Evolutionary conservation across 805 yeast genomes (phyloP), one percentile per base, ranked within the genome.

Genomic region (Lipomyces yamadae): DNA sequence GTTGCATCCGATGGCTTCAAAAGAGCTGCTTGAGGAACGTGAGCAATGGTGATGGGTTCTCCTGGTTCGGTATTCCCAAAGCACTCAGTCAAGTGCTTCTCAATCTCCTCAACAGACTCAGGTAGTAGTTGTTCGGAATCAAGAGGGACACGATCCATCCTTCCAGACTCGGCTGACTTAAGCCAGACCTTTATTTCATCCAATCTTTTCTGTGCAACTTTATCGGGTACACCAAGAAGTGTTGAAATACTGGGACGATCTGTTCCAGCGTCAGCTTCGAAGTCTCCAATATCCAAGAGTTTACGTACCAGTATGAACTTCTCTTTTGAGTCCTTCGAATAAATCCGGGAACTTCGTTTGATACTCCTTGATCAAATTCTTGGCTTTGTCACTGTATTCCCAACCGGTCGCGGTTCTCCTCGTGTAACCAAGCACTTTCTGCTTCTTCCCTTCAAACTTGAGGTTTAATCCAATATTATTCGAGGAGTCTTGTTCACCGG

Each of bases 351-450:
- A 95, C 60, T 81, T 81, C 10, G 74, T 72, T 72, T 80, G 78
- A 76, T 92, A 95, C 37, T 85, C 87, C 59, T 81, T 79, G 58
- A 95, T 77, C 69, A 93, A 80, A 42, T 84, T 82, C 52, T 90
- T 78, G 0, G 98, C 96, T 72, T 88, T 79, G 8, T 86, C 87
- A 70, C 96, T 90, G 77, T 82, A 95, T 72, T 88, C 92, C 99
- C 99, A 95, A 30, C 86, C 88, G 60, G 82, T 81, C 33, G 81
- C 84, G 54, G 78, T 81, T 74, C 88, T 86, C 66, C 87, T 84
- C 1, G 97, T 87, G 79, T 87, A 94, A 3, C 98, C 99, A 69
- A 93, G 82, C 2, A 91, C 98, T 78, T 94, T 94, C 73, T 85
- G 84, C 72, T 92, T 86, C 67, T 86, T 85, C 30, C 85, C 85